Percentiles rank a stretch among this genome's conserved stretches.
Conservation (phyloP, 495 filamentous ascomycete species). For the Penicillium crystallinum region DNA sequence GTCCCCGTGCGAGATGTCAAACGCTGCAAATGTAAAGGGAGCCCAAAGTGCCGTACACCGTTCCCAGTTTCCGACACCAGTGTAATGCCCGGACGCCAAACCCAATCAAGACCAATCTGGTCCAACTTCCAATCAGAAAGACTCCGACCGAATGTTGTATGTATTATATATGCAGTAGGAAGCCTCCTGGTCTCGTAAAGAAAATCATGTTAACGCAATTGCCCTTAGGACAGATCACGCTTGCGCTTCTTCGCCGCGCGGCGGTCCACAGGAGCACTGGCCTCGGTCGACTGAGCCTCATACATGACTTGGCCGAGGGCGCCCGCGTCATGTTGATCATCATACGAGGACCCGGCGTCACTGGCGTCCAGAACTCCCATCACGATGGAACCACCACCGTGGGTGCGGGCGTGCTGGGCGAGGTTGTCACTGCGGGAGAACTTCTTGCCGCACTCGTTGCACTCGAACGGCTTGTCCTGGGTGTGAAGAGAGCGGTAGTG, state of each 20-base stretch:
- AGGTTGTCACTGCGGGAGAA: constrained; percentile 98
- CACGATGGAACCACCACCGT: constrained; percentile 81
- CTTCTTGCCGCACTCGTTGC: constrained; percentile 96
- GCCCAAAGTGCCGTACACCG: constrained; percentile 25
- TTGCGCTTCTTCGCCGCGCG: constrained; percentile 70
- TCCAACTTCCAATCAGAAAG: constrained; percentile 12
- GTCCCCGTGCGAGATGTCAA: constrained; percentile 1
- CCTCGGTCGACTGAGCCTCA: constrained; percentile 62
- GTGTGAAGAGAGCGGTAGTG: constrained; percentile 98
- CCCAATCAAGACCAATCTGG: constrained; percentile 29
- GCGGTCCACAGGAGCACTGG: constrained; percentile 41
- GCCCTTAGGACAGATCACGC: constrained; percentile 46
- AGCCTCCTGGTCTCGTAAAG: constrained; percentile 44
- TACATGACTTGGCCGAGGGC: constrained; percentile 68
- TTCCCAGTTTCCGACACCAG: constrained; percentile 28
- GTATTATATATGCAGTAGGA: constrained; percentile 33
- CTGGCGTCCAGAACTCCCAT: constrained; percentile 77
- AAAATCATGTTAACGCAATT: constrained; percentile 15
- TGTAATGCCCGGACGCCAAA: constrained; percentile 41
- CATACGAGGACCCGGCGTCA: constrained; percentile 43
- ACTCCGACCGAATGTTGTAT: constrained; percentile 18
- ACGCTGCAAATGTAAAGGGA: constrained; percentile 1
- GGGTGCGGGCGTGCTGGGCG: constrained; percentile 90
- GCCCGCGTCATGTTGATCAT: constrained; percentile 55
- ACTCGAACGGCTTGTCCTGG: constrained; percentile 97